Conservation (phyloP, 1,284 basidiomycete genomes). For the Trichosporon ovoides region DNA sequence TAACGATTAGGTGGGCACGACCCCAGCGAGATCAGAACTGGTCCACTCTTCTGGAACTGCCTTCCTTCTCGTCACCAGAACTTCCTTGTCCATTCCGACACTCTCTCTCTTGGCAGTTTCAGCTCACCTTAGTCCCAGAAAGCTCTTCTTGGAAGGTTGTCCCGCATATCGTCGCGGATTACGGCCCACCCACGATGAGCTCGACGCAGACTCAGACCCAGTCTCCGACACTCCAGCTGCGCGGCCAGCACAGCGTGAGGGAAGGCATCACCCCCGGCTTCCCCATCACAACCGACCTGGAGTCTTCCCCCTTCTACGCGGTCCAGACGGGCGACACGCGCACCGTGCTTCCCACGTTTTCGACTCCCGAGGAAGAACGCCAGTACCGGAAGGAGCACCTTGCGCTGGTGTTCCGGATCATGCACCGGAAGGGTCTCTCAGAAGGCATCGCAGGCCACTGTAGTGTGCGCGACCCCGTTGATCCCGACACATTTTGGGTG, state of each 20-base stretch:
- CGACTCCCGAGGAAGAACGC: slow-evolving; percentile 30
- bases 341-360: slow-evolving; percentile 34
- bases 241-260: slow-evolving; percentile 5
- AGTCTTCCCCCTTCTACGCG: slow-evolving; percentile 31
- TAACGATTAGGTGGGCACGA: no score
- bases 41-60: no score
- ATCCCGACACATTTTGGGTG: slow-evolving; percentile 43
- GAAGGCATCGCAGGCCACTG: slow-evolving; percentile 45
- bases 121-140: no score
- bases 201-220: background rate
- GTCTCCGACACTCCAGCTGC: slow-evolving; percentile 15
- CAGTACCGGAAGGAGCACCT: slow-evolving; percentile 42
- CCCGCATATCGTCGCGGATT: no score
- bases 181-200: background rate
- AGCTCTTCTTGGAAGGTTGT: no score
- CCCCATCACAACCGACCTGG: slow-evolving; percentile 29
- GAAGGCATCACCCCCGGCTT: slow-evolving; percentile 21
- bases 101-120: no score
- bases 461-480: slow-evolving; percentile 36
- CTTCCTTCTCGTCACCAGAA: no score
- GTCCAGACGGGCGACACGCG: slow-evolving; percentile 33
- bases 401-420: slow-evolving; percentile 36
- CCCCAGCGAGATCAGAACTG: no score
- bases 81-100: no score
- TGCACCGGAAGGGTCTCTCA: slow-evolving; percentile 33